Evolutionary conservation across 257 asterid species (phyloP).

Genomic region (Solanum chmielewskii): DNA sequence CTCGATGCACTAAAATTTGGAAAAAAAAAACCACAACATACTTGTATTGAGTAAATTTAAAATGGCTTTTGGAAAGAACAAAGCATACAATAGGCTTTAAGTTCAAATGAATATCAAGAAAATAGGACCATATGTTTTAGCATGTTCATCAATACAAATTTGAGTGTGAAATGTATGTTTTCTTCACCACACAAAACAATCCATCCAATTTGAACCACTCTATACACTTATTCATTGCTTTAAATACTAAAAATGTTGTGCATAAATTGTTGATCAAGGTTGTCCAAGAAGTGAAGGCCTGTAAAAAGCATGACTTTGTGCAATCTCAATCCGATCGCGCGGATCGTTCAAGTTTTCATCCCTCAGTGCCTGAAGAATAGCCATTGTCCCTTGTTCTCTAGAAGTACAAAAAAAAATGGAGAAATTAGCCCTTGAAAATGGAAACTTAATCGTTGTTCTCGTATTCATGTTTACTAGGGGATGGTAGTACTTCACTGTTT

Average conservation of each 20-base stretch:
- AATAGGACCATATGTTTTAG: not conserved
- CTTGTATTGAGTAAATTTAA: not conserved
- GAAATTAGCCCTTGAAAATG: not conserved
- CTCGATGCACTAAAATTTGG: not conserved
- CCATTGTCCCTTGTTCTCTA: slow-evolving; percentile 57
- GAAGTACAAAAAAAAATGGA: not conserved
- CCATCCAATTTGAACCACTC: not conserved
- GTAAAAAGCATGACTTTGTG: slow-evolving; percentile 78
- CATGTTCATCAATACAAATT: not conserved
- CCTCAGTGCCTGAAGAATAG: slow-evolving; percentile 71
- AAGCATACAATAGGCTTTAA: not conserved
- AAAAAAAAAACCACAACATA: not conserved
- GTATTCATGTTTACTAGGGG: not conserved
- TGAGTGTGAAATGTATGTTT: not conserved
- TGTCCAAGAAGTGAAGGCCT: slow-evolving; percentile 84
- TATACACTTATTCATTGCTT: slow-evolving; percentile 1
- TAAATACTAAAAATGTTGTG: not conserved
- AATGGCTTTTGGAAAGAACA: not conserved
- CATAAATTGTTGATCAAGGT: slow-evolving; percentile 1
- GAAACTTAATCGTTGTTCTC: not conserved
- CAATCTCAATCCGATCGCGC: slow-evolving; percentile 78
- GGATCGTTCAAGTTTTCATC: slow-evolving; percentile 87
- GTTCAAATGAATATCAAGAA: not conserved
- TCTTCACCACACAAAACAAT: not conserved
- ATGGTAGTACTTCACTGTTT: not conserved